Base-by-base conservation (phyloP, 306 rosid species). In the Inga laurina region DNA sequence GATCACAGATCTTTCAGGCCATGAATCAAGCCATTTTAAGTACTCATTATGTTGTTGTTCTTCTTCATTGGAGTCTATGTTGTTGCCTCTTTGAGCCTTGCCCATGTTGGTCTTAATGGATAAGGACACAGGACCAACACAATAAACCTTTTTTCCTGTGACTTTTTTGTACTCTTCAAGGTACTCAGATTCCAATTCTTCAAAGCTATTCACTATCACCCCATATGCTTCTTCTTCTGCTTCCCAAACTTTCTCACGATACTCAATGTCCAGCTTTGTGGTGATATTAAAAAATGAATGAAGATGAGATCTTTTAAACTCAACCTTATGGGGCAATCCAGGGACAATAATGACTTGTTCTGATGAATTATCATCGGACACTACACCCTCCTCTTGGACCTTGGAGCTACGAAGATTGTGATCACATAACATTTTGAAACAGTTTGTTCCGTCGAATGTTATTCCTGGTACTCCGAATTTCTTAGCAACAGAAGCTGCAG, bases 91-190 rank as follows among this genome's bases (percentile, higher is more conserved):
- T 4, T 88, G 73, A 19, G 73, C 83, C 74, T 68, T 86, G 56
- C 88, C 91, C 30, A 72, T 12, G 2, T 70, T 71, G 0, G 72
- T 74, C 37, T 79, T 78, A 64, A 83, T 90, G n/a, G 80, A 61
- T 0, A 79, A 30, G 0, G 91, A 92, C 0, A 85, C 87, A 3
- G 91, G 92, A 15, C 94, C 91, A 39, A 91, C 56, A 35, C 94
- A 87, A 88, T 85, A 91, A 0, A 87, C 34, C 15, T 56, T 89
- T 0, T 46, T 30, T 8, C 54, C 79, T 18, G 79, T 72, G 18
- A 37, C 37, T 48, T 54, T 84, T 21, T 34, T 14, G 18, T 79
- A 86, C 77, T 83, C 85, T 57, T 61, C 22, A 1, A 81, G 71
- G 39, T 84, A 91, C 4, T 65, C 83, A 34, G 35, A 15, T 62